These are phyloP conservation scores for Boletus reticuloceps DNA, from an alignment of 768 basidiomycete genomes.

Conservation along the genomic window DNA sequence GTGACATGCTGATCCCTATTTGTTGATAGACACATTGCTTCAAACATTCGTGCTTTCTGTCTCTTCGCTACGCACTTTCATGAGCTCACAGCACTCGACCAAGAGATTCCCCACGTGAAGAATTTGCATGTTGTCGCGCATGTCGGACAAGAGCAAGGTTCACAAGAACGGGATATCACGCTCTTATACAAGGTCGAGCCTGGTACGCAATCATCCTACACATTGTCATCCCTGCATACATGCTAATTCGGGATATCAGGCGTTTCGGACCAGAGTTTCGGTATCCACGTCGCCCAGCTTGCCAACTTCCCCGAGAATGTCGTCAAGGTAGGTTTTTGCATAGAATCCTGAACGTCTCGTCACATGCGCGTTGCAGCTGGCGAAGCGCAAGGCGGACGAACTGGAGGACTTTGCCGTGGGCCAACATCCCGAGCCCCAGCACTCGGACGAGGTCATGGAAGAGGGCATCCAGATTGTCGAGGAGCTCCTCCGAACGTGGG, in stretches of 20 bases:
- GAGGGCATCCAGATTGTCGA: conserved; percentile 82
- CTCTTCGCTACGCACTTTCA: conserved; percentile 98
- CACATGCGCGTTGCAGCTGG: conserved; percentile 50
- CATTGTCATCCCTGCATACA: neutral
- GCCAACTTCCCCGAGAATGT: conserved; percentile 97
- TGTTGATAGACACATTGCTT: conserved; percentile 78
- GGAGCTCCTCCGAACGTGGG: conserved; percentile 72
- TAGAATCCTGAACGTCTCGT: neutral
- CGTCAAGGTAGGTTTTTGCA: conserved; percentile 57
- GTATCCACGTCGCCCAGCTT: conserved; percentile 96
- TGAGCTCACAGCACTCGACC: conserved; percentile 89
- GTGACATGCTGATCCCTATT: neutral
- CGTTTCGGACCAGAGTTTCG: conserved; percentile 95
- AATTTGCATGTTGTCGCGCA: conserved; percentile 97
- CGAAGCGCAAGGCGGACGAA: conserved; percentile 90
- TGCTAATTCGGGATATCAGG: conserved; percentile 41
- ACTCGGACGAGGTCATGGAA: conserved; percentile 61
- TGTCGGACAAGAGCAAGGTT: conserved; percentile 53
- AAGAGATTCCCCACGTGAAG: conserved; percentile 82
- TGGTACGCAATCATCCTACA: conserved; percentile 46
- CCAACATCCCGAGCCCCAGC: conserved; percentile 38
- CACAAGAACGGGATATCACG: conserved; percentile 73
- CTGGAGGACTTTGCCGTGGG: conserved; percentile 75
- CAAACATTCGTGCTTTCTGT: conserved; percentile 89
- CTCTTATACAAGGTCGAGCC: conserved; percentile 73